Percentiles rank a stretch among this genome's conserved stretches.
Conservation (phyloP, 495 filamentous ascomycete genomes). For the Neurospora sp. region DNA sequence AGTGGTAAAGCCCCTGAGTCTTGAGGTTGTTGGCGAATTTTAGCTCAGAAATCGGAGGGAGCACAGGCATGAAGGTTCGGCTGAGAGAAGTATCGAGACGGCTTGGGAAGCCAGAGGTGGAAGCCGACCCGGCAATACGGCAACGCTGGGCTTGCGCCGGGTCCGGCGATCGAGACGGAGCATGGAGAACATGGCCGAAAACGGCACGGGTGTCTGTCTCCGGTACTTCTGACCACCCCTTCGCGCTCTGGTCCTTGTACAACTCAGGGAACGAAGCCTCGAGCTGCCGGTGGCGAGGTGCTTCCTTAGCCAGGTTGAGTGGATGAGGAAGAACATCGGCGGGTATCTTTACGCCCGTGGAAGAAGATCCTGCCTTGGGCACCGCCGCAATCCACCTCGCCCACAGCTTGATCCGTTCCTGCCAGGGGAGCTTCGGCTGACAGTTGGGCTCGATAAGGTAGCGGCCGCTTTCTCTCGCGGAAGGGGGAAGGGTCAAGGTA, state of each 20-base stretch:
- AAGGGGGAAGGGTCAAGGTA: background rate
- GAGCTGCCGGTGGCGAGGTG: background rate
- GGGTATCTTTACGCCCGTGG: slow-evolving; percentile 4
- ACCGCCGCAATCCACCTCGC: slow-evolving; percentile 21
- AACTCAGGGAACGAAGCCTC: background rate
- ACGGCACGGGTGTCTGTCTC: slow-evolving; percentile 23
- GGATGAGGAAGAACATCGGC: slow-evolving; percentile 4
- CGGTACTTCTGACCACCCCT: slow-evolving; percentile 18
- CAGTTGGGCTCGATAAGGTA: slow-evolving; percentile 16
- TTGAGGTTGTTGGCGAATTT: slow-evolving; percentile 10
- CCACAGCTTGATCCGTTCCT: slow-evolving; percentile 31
- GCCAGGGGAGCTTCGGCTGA: slow-evolving; percentile 31
- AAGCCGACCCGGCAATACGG: slow-evolving; percentile 10
- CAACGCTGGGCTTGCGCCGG: background rate
- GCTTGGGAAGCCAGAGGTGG: slow-evolving; percentile 4
- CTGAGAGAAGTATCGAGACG: slow-evolving; percentile 1
- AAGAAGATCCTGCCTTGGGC: background rate
- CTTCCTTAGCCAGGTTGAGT: background rate
- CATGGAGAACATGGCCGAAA: slow-evolving; percentile 34
- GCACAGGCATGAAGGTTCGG: slow-evolving; percentile 16
- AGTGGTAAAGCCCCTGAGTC: slow-evolving; percentile 15
- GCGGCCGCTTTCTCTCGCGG: slow-evolving; percentile 13
- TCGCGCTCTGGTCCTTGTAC: background rate
- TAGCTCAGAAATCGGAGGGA: slow-evolving; percentile 14
- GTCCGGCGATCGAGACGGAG: slow-evolving; percentile 2